A percentile compares a stretch with the other conserved stretches of the same genome.
Conservation (phyloP, 805 yeast species). For the Saccharomycopsis amapae region DNA sequence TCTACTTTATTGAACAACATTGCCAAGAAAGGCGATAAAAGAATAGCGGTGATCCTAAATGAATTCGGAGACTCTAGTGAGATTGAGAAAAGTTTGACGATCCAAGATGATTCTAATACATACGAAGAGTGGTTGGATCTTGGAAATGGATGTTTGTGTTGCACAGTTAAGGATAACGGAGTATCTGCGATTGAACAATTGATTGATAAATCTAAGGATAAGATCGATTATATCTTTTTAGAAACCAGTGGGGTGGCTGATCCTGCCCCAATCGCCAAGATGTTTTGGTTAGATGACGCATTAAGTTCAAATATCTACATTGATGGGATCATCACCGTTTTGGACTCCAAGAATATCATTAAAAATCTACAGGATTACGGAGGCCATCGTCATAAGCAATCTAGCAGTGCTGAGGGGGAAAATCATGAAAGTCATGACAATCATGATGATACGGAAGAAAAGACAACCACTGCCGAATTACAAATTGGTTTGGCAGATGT, state of each 20-base stretch:
- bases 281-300: slow-evolving; percentile 97
- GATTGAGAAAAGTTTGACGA: slow-evolving; percentile 80
- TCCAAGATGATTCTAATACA: slow-evolving; percentile 45
- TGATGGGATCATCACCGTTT: slow-evolving; percentile 85
- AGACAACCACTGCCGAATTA: slow-evolving; percentile 71
- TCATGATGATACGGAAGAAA: slow-evolving; percentile 35
- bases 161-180: slow-evolving; percentile 93
- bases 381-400: slow-evolving; percentile 70
- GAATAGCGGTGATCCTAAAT: slow-evolving; percentile 84
- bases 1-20: slow-evolving; percentile 74
- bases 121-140: slow-evolving; percentile 94
- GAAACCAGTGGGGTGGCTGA: slow-evolving; percentile 98
- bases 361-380: slow-evolving; percentile 64
- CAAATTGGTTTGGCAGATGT: slow-evolving; percentile 90
- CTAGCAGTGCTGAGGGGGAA: slow-evolving; percentile 21
- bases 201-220: slow-evolving; percentile 59
- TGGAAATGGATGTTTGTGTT: slow-evolving; percentile 95
- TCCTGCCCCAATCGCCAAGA: slow-evolving; percentile 93
- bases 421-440: slow-evolving; percentile 27
- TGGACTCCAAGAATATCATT: slow-evolving; percentile 65
- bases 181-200: slow-evolving; percentile 89
- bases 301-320: slow-evolving; percentile 76
- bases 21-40: slow-evolving; percentile 60
- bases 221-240: slow-evolving; percentile 81
- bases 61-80: slow-evolving; percentile 89